Percentiles rank a stretch among this genome's conserved stretches.
phyloP scores from a whole-genome alignment of 331 rosid species.

The Malus hybrid region DNA sequence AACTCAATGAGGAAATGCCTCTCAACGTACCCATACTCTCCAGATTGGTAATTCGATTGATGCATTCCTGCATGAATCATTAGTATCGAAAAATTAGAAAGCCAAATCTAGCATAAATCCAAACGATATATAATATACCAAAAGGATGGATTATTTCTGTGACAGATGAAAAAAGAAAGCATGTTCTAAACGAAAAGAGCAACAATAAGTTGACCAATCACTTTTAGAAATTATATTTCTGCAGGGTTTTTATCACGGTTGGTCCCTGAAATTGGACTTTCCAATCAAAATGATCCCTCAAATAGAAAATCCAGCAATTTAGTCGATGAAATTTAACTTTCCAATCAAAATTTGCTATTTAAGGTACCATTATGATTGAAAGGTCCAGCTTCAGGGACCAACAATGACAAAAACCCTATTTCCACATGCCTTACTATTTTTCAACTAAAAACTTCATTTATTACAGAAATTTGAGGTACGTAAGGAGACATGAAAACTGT shows the following conservation, averaged over 20 bases:
- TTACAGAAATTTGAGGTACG: background rate
- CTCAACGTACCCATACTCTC: conserved; percentile 72
- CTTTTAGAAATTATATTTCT: background rate
- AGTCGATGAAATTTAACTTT: too few relatives aligned
- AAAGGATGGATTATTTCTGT: background rate
- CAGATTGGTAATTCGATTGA: conserved; percentile 77
- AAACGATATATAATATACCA: background rate
- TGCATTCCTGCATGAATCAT: conserved; percentile 71
- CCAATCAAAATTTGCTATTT: too few relatives aligned
- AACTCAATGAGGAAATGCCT: background rate
- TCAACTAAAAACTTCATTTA: background rate
- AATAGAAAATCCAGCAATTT: too few relatives aligned
- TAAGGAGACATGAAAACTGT: background rate
- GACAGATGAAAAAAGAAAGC: background rate
- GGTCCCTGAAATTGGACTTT: too few relatives aligned
- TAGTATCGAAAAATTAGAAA: conserved; percentile 5
- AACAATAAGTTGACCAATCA: background rate
- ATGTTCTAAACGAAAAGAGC: background rate
- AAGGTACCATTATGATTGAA: too few relatives aligned
- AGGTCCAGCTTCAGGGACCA: too few relatives aligned
- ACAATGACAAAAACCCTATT: too few relatives aligned
- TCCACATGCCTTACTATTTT: background rate
- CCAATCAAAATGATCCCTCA: too few relatives aligned
- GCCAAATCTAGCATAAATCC: background rate
- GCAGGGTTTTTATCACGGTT: too few relatives aligned